A percentile compares a stretch with the other conserved stretches of the same genome.
phyloP scores from a whole-genome alignment of 2,329 filamentous ascomycete species.

The Proliferodiscus dingleyae region DNA sequence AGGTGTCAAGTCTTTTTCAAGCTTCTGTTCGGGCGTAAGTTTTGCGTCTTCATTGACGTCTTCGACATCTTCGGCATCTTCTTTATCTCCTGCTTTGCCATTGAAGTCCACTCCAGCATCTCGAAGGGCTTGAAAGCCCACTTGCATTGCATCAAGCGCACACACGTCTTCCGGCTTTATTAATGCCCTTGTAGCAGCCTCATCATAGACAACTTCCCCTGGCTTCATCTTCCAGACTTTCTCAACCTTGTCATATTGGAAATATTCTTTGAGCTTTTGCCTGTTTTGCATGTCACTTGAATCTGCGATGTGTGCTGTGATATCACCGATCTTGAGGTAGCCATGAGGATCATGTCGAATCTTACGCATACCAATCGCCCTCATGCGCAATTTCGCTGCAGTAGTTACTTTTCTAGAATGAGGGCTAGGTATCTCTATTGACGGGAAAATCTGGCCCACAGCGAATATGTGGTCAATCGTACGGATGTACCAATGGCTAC shows the following conservation, averaged over 20 bases:
- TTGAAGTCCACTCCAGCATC: conserved; percentile 77
- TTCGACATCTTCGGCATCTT: conserved; percentile 21
- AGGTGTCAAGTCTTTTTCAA: conserved; percentile 85
- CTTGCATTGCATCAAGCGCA: conserved; percentile 92
- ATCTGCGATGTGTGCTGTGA: conserved; percentile 88
- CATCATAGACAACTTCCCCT: conserved; percentile 72
- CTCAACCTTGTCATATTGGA: conserved; percentile 81
- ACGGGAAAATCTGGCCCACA: conserved; percentile 90
- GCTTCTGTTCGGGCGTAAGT: conserved; percentile 48
- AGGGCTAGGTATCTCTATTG: conserved; percentile 85
- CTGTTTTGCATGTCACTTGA: conserved; percentile 93
- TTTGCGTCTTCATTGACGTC: conserved; percentile 33
- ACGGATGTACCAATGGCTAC: conserved; percentile 75
- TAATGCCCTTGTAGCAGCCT: conserved; percentile 75
- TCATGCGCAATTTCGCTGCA: conserved; percentile 92
- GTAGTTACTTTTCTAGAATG: conserved; percentile 95
- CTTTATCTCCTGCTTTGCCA: conserved; percentile 50
- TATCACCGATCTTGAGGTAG: conserved; percentile 70
- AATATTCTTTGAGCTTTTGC: conserved; percentile 95
- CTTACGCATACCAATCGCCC: conserved; percentile 90
- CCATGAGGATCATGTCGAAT: conserved; percentile 70
- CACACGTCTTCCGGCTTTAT: conserved; percentile 96
- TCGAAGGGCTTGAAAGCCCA: conserved; percentile 83
- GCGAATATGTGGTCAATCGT: conserved; percentile 88
- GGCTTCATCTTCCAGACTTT: conserved; percentile 76